Conservation (phyloP, 768 basidiomycete species). For the Serendipita indica region DNA sequence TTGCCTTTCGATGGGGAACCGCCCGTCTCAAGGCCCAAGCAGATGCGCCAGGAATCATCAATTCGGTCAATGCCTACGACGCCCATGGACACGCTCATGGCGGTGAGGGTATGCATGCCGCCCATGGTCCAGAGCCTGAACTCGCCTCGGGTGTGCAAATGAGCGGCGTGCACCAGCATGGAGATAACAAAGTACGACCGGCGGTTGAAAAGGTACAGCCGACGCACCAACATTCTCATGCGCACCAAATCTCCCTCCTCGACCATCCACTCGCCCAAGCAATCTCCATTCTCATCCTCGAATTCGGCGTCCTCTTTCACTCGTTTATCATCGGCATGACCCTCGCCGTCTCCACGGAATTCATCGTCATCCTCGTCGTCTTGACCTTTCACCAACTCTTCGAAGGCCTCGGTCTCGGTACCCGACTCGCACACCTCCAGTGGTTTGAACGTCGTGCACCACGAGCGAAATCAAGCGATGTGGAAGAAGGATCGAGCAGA, state of each 20-base stretch:
- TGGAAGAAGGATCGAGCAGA: neutral
- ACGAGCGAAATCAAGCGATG: conserved; percentile 13
- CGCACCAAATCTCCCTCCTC: conserved; percentile 10
- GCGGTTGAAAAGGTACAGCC: neutral
- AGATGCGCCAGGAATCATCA: neutral
- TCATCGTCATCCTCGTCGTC: conserved; percentile 80
- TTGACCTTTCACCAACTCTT: conserved; percentile 45
- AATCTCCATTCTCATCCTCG: conserved; percentile 78
- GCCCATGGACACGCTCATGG: conserved; percentile 48
- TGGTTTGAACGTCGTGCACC: conserved; percentile 17
- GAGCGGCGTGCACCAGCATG: neutral
- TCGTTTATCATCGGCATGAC: conserved; percentile 78
- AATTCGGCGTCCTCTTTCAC: conserved; percentile 85
- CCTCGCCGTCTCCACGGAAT: conserved; percentile 69
- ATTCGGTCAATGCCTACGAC: conserved; percentile 10
- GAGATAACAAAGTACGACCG: neutral
- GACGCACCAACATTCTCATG: neutral
- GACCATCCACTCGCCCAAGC: conserved; percentile 43
- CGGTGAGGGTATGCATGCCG: conserved; percentile 36
- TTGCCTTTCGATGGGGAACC: conserved; percentile 79
- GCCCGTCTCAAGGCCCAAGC: conserved; percentile 39
- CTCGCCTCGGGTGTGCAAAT: neutral
- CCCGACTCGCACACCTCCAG: conserved; percentile 66
- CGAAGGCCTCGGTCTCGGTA: conserved; percentile 86
- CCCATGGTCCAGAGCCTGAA: conserved; percentile 49